phyloP scores from a whole-genome alignment of 495 filamentous ascomycete species.

The Penicillium coffeae region DNA sequence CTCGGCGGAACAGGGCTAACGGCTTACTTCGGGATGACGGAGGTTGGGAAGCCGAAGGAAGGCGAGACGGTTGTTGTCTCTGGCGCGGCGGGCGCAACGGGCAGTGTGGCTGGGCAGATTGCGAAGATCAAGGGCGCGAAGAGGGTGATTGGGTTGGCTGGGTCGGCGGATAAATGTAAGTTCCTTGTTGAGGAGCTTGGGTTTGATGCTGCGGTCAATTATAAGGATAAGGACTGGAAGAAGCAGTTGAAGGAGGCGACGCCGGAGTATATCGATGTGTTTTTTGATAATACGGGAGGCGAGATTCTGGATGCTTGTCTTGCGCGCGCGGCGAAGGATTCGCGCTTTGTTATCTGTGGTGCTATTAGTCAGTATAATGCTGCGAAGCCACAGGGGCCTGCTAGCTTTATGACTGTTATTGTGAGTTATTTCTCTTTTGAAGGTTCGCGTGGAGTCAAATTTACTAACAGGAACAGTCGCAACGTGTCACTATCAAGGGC shows the following conservation, averaged over 20 bases:
- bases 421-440: conserved; percentile 36
- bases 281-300: conserved; percentile 55
- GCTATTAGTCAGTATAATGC: conserved; percentile 53
- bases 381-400: conserved; percentile 40
- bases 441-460: neutral
- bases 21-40: conserved; percentile 63
- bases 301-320: conserved; percentile 54
- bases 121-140: conserved; percentile 57
- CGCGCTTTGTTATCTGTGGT: conserved; percentile 52
- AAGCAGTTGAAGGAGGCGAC: conserved; percentile 45
- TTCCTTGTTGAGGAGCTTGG: conserved; percentile 46
- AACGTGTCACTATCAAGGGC: conserved; percentile 52
- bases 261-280: conserved; percentile 53
- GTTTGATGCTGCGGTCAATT: conserved; percentile 54
- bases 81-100: conserved; percentile 68
- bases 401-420: conserved; percentile 49
- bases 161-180: conserved; percentile 45
- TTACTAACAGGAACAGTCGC: conserved; percentile 33
- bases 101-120: conserved; percentile 66
- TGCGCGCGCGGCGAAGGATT: conserved; percentile 39
- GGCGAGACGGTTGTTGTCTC: conserved; percentile 66
- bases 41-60: conserved; percentile 52
- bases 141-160: conserved; percentile 50
- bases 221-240: conserved; percentile 52
- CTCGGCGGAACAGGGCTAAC: conserved; percentile 58